These are phyloP conservation scores for Sclerotinia trifoliorum DNA, from an alignment of 2,329 filamentous ascomycete genomes.

Conservation along the genomic window DNA sequence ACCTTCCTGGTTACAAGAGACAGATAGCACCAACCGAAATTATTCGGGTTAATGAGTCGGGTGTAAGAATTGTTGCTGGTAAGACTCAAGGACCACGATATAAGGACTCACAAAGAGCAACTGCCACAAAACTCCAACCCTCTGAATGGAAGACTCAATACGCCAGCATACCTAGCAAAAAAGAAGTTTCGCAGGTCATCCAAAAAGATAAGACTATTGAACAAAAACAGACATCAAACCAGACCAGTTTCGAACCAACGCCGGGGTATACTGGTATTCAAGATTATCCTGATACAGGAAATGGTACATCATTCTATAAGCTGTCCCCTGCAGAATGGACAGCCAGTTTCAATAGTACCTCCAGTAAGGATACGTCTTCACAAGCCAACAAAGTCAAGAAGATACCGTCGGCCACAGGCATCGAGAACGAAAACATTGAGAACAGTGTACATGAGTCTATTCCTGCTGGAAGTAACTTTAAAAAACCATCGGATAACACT, in stretches of 20 bases:
- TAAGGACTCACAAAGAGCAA: background rate
- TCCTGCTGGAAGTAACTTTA: background rate
- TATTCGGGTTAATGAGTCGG: background rate
- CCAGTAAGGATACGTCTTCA: background rate
- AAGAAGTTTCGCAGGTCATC: background rate
- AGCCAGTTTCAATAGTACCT: background rate
- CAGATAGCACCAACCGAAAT: background rate
- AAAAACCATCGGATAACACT: background rate
- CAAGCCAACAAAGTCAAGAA: no score
- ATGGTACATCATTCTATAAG: constrained; percentile 1
- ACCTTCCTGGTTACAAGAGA: background rate
- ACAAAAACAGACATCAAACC: background rate
- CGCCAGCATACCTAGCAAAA: background rate
- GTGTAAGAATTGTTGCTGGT: background rate
- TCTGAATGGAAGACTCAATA: constrained; percentile 10
- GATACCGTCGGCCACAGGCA: no score
- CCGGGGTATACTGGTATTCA: background rate
- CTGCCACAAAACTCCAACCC: background rate
- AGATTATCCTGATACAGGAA: background rate
- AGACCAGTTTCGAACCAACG: background rate
- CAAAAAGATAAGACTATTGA: background rate
- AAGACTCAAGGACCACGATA: background rate
- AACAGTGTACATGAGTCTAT: background rate
- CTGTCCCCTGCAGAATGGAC: constrained; percentile 8
- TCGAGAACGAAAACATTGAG: background rate